Evolutionary conservation across 2,329 filamentous ascomycete genomes (phyloP).

Genomic region (Myriosclerotinia curreyana): DNA sequence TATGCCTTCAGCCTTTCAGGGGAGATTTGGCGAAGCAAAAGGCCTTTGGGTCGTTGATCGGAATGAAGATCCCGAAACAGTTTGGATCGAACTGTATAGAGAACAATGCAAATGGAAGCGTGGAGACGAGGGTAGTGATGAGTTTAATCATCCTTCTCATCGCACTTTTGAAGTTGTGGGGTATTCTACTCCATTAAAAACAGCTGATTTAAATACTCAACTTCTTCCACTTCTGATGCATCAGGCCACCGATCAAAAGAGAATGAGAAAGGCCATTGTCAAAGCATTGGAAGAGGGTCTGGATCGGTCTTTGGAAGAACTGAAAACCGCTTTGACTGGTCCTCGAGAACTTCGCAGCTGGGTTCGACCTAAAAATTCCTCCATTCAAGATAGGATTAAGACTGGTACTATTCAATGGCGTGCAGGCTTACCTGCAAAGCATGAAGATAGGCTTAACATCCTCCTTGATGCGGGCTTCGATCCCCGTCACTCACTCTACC

Average conservation of each 20-base stretch:
- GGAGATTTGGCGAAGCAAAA: conserved; percentile 68
- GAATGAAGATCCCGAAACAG: conserved; percentile 45
- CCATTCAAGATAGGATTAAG: conserved; percentile 41
- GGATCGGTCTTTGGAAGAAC: conserved; percentile 49
- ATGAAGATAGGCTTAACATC: conserved; percentile 51
- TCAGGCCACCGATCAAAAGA: conserved; percentile 47
- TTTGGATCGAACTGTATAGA: conserved; percentile 63
- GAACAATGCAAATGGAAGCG: conserved; percentile 69
- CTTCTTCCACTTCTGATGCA: conserved; percentile 67
- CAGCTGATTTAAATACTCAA: conserved; percentile 62
- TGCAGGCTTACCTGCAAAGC: conserved; percentile 29
- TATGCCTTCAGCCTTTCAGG: conserved; percentile 66
- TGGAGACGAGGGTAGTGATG: conserved; percentile 44
- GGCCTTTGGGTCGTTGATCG: conserved; percentile 69
- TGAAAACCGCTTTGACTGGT: conserved; percentile 51
- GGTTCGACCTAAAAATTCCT: conserved; percentile 47
- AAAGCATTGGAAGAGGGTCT: conserved; percentile 51
- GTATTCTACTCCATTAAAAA: conserved; percentile 46
- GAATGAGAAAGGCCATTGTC: conserved; percentile 50
- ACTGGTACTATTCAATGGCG: conserved; percentile 29
- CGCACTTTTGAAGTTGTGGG: conserved; percentile 64
- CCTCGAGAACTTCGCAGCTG: conserved; percentile 53
- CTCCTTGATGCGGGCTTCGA: conserved; percentile 62
- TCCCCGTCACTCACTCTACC: conserved; percentile 46
- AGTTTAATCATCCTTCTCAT: conserved; percentile 44